These are phyloP conservation scores for Botrytis hyacinthi DNA, from an alignment of 2,329 filamentous ascomycete species.

Conservation along the genomic window DNA sequence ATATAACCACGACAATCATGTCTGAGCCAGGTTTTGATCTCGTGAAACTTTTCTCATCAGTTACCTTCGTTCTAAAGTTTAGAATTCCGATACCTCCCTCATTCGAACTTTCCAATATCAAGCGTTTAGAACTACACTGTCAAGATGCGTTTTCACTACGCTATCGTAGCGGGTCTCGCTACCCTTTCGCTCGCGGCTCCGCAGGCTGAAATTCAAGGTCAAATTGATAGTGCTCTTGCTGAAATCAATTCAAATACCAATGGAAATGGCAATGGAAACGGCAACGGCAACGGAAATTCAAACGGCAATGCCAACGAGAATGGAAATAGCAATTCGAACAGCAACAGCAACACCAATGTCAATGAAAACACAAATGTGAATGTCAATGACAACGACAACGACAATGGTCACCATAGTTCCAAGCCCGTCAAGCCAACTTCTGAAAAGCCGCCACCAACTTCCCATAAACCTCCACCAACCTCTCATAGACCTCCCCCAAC, in stretches of 20 bases:
- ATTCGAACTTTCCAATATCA: not conserved
- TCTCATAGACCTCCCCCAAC: not conserved
- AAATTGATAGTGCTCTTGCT: not conserved
- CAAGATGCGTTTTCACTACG: constrained; percentile 16
- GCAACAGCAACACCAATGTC: constrained; percentile 3
- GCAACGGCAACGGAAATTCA: not conserved
- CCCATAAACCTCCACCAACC: not conserved
- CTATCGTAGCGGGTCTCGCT: constrained; percentile 9
- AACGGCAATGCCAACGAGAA: not conserved
- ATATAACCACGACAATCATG: constrained; percentile 20
- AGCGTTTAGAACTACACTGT: not conserved
- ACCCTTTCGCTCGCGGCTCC: constrained; percentile 7
- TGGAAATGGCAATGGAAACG: constrained; percentile 1
- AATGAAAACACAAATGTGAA: constrained; percentile 9
- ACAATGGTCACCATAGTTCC: not conserved
- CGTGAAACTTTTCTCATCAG: constrained; percentile 7
- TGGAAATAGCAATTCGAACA: not conserved
- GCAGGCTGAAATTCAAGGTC: not conserved
- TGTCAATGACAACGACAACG: not conserved
- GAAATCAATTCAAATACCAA: not conserved
- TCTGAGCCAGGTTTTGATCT: not conserved
- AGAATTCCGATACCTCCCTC: not conserved
- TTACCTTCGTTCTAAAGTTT: constrained; percentile 9
- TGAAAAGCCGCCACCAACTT: not conserved
- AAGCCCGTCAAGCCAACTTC: not conserved